Conservation (phyloP, 2,329 filamentous ascomycete species). For the Cercospora berteroae region DNA sequence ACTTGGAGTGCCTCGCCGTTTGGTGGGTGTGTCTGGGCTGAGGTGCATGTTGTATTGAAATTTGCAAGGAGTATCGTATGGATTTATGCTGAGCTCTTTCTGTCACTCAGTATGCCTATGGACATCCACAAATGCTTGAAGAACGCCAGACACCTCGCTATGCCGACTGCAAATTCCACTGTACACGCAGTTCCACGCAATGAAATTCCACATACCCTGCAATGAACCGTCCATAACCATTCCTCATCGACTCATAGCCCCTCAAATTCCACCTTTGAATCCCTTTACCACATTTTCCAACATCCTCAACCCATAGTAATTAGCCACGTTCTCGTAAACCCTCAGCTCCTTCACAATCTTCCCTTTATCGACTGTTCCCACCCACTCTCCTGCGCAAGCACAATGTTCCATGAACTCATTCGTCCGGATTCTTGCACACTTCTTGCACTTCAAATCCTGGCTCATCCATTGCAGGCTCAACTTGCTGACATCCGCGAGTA, state of each 20-base stretch:
- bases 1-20: neutral
- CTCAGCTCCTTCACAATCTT: slow-evolving; percentile 64
- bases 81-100: neutral
- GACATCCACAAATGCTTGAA: neutral
- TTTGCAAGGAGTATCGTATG: neutral
- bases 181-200: neutral
- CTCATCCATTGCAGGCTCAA: slow-evolving; percentile 76
- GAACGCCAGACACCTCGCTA: neutral
- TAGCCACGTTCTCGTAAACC: slow-evolving; percentile 72
- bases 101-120: neutral
- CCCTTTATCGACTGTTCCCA: slow-evolving; percentile 64
- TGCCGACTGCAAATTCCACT: neutral
- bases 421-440: slow-evolving; percentile 63
- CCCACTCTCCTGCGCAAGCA: slow-evolving; percentile 85
- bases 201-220: neutral
- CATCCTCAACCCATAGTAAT: slow-evolving; percentile 79
- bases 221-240: neutral
- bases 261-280: slow-evolving; percentile 11
- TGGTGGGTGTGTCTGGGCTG: neutral
- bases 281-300: slow-evolving; percentile 65
- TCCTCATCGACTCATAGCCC: neutral
- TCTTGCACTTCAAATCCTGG: slow-evolving; percentile 85
- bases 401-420: slow-evolving; percentile 99
- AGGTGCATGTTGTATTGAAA: neutral
- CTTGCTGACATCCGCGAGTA: slow-evolving; percentile 74